A percentile compares a stretch with the other conserved stretches of the same genome.
phyloP scores from a whole-genome alignment of 164 flowering plant genomes.

The Annona cherimola region DNA sequence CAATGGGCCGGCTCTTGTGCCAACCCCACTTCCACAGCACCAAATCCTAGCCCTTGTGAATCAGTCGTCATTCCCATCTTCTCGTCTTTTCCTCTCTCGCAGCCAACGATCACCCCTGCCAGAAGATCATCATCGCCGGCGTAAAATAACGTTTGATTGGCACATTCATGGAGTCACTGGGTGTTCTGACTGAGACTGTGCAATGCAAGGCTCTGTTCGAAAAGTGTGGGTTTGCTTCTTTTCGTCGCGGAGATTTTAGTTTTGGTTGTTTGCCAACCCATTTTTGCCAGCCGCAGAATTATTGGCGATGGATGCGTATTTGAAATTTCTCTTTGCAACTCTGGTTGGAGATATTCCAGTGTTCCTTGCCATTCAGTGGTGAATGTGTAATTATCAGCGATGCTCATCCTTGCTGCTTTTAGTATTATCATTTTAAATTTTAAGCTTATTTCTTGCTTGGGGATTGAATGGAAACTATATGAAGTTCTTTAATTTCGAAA shows the following conservation, averaged over 20 bases:
- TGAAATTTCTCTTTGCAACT: conserved; percentile 32
- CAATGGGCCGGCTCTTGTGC: too few species aligned
- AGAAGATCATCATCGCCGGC: too few species aligned
- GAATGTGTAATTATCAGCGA: too few species aligned
- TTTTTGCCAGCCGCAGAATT: neutral
- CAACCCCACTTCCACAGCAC: too few species aligned
- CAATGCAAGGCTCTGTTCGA: conserved; percentile 89
- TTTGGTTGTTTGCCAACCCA: neutral
- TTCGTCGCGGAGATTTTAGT: neutral
- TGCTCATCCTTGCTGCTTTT: neutral
- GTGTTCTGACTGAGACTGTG: conserved; percentile 50
- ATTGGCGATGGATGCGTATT: neutral
- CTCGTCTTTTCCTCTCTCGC: too few species aligned
- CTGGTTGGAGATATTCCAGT: conserved; percentile 62
- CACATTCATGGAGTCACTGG: conserved; percentile 57
- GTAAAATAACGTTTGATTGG: conserved; percentile 41
- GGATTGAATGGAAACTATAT: too few species aligned
- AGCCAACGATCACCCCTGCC: too few species aligned
- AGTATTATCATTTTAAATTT: conserved; percentile 9
- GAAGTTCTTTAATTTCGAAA: too few species aligned
- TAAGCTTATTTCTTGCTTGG: too few species aligned
- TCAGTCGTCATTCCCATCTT: too few species aligned
- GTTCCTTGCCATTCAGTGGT: conserved; percentile 27
- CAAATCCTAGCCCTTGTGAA: too few species aligned
- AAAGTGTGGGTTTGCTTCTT: conserved; percentile 38